These are phyloP conservation scores for Tieghemostelium lacteum DNA, from an alignment of 78 protist genomes.

Conservation along the genomic window DNA sequence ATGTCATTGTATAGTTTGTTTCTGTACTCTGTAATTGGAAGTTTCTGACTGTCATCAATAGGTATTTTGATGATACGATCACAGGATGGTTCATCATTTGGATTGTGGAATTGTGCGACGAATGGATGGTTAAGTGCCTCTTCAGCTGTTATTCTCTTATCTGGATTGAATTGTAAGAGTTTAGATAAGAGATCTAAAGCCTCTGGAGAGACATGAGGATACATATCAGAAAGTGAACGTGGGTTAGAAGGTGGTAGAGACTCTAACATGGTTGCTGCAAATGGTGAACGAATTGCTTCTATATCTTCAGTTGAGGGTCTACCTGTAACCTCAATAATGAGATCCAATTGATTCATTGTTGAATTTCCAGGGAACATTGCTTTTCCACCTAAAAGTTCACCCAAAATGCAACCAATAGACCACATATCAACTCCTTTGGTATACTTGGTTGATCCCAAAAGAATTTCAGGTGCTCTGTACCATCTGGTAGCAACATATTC, in stretches of 20 bases:
- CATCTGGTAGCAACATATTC: slow-evolving; percentile 99
- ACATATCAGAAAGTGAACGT: slow-evolving; percentile 77
- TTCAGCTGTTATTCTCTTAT: slow-evolving; percentile 94
- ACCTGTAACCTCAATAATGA: slow-evolving; percentile 94
- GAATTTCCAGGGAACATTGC: slow-evolving; percentile 98
- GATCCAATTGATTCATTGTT: slow-evolving; percentile 98
- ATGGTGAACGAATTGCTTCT: slow-evolving; percentile 89
- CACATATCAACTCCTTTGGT: slow-evolving; percentile 89
- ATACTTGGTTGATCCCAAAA: slow-evolving; percentile 95
- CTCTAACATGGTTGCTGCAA: slow-evolving; percentile 94
- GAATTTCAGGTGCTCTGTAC: slow-evolving; percentile 98
- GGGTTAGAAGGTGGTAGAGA: slow-evolving; percentile 80
- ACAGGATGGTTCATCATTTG: slow-evolving; percentile 83
- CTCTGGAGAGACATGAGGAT: slow-evolving; percentile 95
- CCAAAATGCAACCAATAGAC: slow-evolving; percentile 96
- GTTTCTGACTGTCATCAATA: slow-evolving; percentile 92
- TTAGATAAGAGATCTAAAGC: slow-evolving; percentile 94
- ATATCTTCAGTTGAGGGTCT: slow-evolving; percentile 91
- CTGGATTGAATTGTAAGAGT: slow-evolving; percentile 96
- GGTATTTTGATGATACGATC: slow-evolving; percentile 79
- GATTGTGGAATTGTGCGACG: slow-evolving; percentile 92
- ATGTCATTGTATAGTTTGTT: slow-evolving; percentile 84
- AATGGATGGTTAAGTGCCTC: slow-evolving; percentile 96
- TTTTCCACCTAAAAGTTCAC: slow-evolving; percentile 95
- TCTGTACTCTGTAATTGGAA: slow-evolving; percentile 85